These are phyloP conservation scores for Cercospora citrullina DNA, from an alignment of 2,329 filamentous ascomycete species.

Conservation along the genomic window DNA sequence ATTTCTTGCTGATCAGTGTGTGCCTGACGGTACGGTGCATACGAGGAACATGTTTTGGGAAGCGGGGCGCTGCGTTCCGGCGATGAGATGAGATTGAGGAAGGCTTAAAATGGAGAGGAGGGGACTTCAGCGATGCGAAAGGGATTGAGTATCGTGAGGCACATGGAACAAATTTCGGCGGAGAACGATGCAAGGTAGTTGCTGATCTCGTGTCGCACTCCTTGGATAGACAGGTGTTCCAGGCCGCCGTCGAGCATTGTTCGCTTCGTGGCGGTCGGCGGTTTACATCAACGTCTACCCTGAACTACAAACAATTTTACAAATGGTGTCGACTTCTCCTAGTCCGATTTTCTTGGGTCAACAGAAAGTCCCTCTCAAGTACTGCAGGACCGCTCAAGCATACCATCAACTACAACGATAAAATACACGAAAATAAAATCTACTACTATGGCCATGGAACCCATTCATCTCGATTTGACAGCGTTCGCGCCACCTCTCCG, in stretches of 20 bases:
- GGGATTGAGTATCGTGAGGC: not conserved
- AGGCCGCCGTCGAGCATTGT: no score
- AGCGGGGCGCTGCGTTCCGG: not conserved
- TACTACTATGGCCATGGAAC: not conserved
- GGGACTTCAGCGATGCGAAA: no score
- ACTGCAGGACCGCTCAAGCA: no score
- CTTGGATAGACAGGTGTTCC: not conserved
- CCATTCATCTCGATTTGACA: not conserved
- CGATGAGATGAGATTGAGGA: not conserved
- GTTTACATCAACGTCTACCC: no score
- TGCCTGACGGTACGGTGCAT: not conserved
- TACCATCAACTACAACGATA: not conserved
- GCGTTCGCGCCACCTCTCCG: not conserved
- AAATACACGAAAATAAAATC: not conserved
- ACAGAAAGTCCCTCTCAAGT: not conserved
- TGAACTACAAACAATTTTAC: no score
- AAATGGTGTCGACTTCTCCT: no score
- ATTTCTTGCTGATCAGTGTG: not conserved
- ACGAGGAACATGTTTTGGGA: not conserved
- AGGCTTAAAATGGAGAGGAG: no score
- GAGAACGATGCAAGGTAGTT: not conserved
- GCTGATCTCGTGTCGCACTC: not conserved
- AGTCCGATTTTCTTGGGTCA: not conserved
- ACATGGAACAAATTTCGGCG: not conserved
- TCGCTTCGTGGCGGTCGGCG: no score